Evolutionary conservation across 331 rosid species (phyloP), one percentile per base, ranked within the genome.

Genomic region (Malus hybrid): DNA sequence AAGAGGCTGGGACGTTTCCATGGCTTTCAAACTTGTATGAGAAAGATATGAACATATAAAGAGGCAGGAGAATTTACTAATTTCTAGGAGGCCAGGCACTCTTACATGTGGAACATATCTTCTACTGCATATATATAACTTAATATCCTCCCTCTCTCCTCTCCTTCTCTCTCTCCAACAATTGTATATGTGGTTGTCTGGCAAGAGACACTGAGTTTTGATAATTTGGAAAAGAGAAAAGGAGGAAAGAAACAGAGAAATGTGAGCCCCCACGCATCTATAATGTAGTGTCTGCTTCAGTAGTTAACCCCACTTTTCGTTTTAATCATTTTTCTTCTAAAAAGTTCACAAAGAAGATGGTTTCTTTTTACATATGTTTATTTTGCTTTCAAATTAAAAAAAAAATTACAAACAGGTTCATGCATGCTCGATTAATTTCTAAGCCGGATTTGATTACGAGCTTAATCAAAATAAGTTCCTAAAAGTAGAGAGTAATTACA

Each of bases 1-100:
- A 68, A 94, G 90, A 77, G 95, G 86, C 46, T 87, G 84, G 27
- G 89, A 75, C 67, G 90, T 67, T 83, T 91, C 97, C 98, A 93
- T 93, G 86, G 86, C 67, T 77, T 54, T 76, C 74, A 65, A 13
- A 19, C 34, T 63, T 31, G 24, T 62, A 54, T 64, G 56, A 71
- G 62, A 55, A 39, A 80, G 48, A 36, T 57, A 13, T 39, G 29
- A 19, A 77, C 57, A 76, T 74, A 69, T 75, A 75, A 71, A 67
- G 65, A 76, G 76, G 70, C 74, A 7, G 76, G 11, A 24, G 42
- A 52, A 16, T 52, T 72, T 57, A 33, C 76, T 71, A 33, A 19
- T 56, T 65, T 83, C 71, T 83, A 76, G 76, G 69, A 74, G 75
- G 81, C 15, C 24, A 82, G 84, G 48, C 80, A 81, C 82, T 78